Base-by-base conservation (phyloP, 2,329 filamentous ascomycete species). In the Diaporthe australafricana region DNA sequence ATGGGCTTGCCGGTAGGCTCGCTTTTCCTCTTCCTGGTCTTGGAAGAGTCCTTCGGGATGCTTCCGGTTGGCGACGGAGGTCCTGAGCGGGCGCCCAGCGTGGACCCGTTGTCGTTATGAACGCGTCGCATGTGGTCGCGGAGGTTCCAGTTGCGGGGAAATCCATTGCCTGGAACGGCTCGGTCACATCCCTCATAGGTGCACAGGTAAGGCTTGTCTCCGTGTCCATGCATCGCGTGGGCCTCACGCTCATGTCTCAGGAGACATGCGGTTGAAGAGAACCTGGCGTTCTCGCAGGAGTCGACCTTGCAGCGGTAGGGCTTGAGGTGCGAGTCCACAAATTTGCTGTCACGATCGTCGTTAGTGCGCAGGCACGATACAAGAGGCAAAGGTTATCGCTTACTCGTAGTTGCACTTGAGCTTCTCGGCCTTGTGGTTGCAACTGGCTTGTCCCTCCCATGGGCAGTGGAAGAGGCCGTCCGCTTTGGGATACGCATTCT, bases 381-480 rank as follows among this genome's bases (percentile, higher is more conserved):
- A 60, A 11, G 11, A 27, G 30, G n/a, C 14, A 47, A 27, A 47
- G 2, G 40, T 38, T 5, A n/a, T n/a, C 30, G 85, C 94, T 89
- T 92, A 97, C 95, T 98, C 95, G 81, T 98, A 98, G 85, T 98
- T 97, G 91, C 96, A 98, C 90, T 98, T 98, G 77, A 98, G 93
- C 86, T 97, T 96, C 80, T 97, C 96, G 50, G 95, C 91, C 84
- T 94, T 93, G 90, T 98, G 96, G 82, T 90, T 93, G 89, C 96
- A 98, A 79, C 81, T 86, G 40, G 84, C 71, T 73, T 91, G 87
- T 77, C 90, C 92, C 81, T 93, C 91, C 87, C 93, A 96, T 7
- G 96, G 96, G 87, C 96, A 98, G 85, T 97, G 94, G 85, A 96
- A 98, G 72, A 97, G 89, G 79, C 94, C 95, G 83, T 98, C 94